These are phyloP conservation scores for Sarocladium strictum DNA, from an alignment of 2,329 filamentous ascomycete genomes.

Conservation along the genomic window DNA sequence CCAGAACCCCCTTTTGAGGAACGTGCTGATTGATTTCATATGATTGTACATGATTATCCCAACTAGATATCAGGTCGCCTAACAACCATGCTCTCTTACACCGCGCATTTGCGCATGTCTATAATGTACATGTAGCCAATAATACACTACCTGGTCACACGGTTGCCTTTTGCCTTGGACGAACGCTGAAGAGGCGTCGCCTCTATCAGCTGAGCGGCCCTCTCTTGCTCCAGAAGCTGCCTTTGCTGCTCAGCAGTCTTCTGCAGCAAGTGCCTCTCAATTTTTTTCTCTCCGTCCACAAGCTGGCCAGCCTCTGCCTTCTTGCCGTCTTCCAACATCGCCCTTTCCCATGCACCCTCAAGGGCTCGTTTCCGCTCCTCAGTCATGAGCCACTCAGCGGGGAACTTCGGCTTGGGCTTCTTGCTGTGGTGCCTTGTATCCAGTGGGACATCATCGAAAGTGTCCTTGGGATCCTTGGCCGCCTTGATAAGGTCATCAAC, in stretches of 20 bases:
- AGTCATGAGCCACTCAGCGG: conserved; percentile 72
- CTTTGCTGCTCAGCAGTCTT: conserved; percentile 25
- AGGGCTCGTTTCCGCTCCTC: conserved; percentile 60
- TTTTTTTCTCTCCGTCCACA: conserved; percentile 50
- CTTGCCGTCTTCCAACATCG: conserved; percentile 47
- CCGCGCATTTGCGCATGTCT: conserved; percentile 1
- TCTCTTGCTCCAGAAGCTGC: conserved; percentile 20
- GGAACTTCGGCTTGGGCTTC: conserved; percentile 63
- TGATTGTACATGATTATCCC: background rate
- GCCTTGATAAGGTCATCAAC: conserved; percentile 67
- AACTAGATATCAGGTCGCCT: background rate
- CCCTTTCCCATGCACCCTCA: conserved; percentile 49
- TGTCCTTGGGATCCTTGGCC: conserved; percentile 73
- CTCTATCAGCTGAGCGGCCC: conserved; percentile 24
- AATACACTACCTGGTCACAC: background rate
- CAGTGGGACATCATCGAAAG: conserved; percentile 82
- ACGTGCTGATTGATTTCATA: background rate
- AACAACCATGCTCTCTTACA: background rate
- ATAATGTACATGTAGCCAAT: conserved; percentile 5
- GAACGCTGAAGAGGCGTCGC: conserved; percentile 14
- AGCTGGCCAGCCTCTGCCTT: conserved; percentile 47
- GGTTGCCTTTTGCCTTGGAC: background rate
- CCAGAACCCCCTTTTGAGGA: too few species aligned
- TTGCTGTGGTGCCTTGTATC: conserved; percentile 79
- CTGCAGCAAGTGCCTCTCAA: conserved; percentile 32